Percentiles rank a stretch among this genome's conserved stretches.
These are phyloP conservation scores for Erythrobasidium hasegawianum DNA, from an alignment of 1,284 basidiomycete genomes.

Conservation along the genomic window DNA sequence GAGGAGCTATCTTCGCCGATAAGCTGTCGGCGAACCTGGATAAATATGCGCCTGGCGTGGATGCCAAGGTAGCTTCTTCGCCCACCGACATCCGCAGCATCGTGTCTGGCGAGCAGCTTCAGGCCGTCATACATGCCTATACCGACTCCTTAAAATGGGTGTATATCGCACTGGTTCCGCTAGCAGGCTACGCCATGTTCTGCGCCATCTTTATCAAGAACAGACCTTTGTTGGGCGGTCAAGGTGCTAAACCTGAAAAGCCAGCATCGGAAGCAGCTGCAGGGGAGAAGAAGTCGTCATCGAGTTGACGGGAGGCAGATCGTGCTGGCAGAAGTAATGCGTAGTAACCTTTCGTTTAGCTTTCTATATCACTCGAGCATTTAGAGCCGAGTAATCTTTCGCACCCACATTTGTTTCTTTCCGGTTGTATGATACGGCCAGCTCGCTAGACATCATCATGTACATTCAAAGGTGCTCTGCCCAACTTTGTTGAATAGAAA, in stretches of 20 bases:
- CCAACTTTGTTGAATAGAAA: no score
- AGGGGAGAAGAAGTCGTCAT: background rate
- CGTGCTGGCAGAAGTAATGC: no score
- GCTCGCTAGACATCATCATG: no score
- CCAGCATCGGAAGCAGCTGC: background rate
- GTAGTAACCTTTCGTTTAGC: no score
- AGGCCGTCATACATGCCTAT: constrained; percentile 20
- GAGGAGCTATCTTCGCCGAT: constrained; percentile 25
- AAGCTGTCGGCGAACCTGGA: constrained; percentile 21
- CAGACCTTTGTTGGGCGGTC: constrained; percentile 8
- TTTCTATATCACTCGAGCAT: background rate
- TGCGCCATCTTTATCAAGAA: constrained; percentile 32
- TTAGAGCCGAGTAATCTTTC: background rate
- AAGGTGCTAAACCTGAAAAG: constrained; percentile 7
- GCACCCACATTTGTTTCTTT: no score
- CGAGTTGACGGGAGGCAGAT: no score
- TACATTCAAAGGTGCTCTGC: no score
- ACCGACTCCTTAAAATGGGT: constrained; percentile 7
- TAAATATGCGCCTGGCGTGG: constrained; percentile 12
- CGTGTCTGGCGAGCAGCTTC: constrained; percentile 11
- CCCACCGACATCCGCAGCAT: constrained; percentile 19
- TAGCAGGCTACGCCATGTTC: constrained; percentile 9
- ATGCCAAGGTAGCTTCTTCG: constrained; percentile 9
- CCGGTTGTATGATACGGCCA: no score
- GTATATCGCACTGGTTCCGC: constrained; percentile 16